Base-by-base conservation (phyloP, 73 alveolate species). In the Uronychia setigera region DNA sequence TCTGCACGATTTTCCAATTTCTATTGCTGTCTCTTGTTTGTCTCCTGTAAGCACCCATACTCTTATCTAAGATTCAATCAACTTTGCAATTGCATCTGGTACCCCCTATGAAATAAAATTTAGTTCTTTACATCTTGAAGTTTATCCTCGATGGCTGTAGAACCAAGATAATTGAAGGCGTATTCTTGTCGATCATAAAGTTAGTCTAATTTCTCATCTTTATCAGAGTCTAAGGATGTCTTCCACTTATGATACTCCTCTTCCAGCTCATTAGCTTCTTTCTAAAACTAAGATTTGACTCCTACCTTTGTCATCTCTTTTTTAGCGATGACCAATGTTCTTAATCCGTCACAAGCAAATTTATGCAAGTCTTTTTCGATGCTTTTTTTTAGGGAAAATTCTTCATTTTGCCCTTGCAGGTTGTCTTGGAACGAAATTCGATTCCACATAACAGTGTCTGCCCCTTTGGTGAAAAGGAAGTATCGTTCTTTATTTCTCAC, bases 91-190 rank as follows among this genome's bases (percentile, higher is more conserved):
- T 1, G 99, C 91, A 57, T 88, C 95, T 0, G 98, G 99, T 0
- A 97, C 99, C 5, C 82, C 98, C 67, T 46, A 46, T 46, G 67
- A 46, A 19, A 11, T 46, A 46, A 46, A 46, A 46, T n/a, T n/a
- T n/a, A n/a, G n/a, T n/a, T n/a, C n/a, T 11, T 46, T 46, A 46
- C 80, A 11, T 95, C 97, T 82, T 97, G 94, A 27, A 97, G 96
- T 84, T 95, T 97, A 92, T 97, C 99, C 87, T 97, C 99, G 26
- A 95, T 89, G 0, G 98, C 99, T 30, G 98, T 82, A 57, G 81
- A 29, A 0, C 95, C 84, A 74, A 88, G 0, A 28, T 46, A 78
- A 30, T 32, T 60, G 29, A 84, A 9, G 31, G 28, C 86, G 1
- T 13, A 5, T 46, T 78, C 91, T 19, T 1, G 31, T 1, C n/a